Percentiles rank a stretch among this genome's conserved stretches.
Conservation (phyloP, 192 early-diverging fungal species). For the Chytriomyces sp. region DNA sequence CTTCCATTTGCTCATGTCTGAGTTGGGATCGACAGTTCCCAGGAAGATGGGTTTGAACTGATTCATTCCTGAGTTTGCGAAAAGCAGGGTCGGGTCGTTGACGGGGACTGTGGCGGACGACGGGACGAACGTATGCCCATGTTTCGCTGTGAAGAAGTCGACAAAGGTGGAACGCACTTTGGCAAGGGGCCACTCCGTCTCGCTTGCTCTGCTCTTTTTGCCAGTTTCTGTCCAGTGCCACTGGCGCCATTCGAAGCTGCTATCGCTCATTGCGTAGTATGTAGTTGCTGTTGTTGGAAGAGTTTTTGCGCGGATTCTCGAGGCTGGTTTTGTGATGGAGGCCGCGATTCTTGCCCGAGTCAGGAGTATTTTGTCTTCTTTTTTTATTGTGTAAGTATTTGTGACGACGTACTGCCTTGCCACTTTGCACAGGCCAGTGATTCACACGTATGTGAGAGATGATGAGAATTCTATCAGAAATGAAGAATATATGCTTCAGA, state of each 20-base stretch:
- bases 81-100: constrained; percentile 95
- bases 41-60: constrained; percentile 97
- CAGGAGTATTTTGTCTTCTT: too few relatives aligned
- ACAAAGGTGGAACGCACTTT: constrained; percentile 89
- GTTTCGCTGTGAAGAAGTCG: constrained; percentile 75
- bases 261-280: background rate
- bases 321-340: too few relatives aligned
- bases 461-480: too few relatives aligned
- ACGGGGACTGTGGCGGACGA: constrained; percentile 94
- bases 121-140: constrained; percentile 68
- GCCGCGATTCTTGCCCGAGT: too few relatives aligned
- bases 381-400: too few relatives aligned
- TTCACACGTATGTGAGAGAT: too few relatives aligned
- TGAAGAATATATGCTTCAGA: too few relatives aligned
- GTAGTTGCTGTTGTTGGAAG: too few relatives aligned
- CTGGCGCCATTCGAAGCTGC: constrained; percentile 4
- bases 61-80: constrained; percentile 45
- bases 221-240: background rate
- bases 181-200: constrained; percentile 70
- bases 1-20: constrained; percentile 86
- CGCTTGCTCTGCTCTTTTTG: background rate
- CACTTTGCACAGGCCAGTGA: too few relatives aligned
- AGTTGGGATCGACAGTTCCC: constrained; percentile 92
- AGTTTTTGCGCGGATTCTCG: too few relatives aligned
- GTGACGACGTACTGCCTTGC: too few relatives aligned